phyloP scores from a whole-genome alignment of 768 basidiomycete species.

The Suillus variegatus region DNA sequence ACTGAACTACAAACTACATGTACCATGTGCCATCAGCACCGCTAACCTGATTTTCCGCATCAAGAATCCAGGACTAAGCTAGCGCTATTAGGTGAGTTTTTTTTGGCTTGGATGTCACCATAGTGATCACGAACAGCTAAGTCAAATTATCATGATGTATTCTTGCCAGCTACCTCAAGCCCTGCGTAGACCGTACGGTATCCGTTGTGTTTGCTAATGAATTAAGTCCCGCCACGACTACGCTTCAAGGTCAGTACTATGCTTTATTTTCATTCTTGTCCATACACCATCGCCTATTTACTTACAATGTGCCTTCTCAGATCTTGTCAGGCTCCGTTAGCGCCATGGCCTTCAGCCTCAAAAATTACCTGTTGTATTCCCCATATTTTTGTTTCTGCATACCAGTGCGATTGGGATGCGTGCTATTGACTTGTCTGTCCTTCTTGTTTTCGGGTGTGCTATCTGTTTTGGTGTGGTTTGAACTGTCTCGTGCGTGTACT shows the following conservation, averaged over 20 bases:
- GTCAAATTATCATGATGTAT: neutral
- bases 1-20: too few relatives aligned
- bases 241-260: neutral
- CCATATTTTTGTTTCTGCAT: slow-evolving; percentile 62
- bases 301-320: neutral
- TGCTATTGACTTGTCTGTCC: slow-evolving; percentile 52
- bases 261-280: neutral
- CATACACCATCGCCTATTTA: neutral
- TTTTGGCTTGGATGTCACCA: slow-evolving; percentile 5
- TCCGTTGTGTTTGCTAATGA: neutral
- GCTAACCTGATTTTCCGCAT: neutral
- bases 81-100: slow-evolving; percentile 1
- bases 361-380: slow-evolving; percentile 49
- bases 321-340: neutral
- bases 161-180: neutral
- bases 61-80: neutral
- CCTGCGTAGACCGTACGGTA: neutral
- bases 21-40: neutral
- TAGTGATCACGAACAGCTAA: neutral
- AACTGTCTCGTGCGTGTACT: slow-evolving; percentile 52
- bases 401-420: slow-evolving; percentile 62
- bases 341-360: slow-evolving; percentile 46
- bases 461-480: slow-evolving; percentile 60
- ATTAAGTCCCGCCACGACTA: neutral
- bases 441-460: slow-evolving; percentile 56